phyloP scores from a whole-genome alignment of 2,329 filamentous ascomycete genomes.

The Cytospora piceicola region DNA sequence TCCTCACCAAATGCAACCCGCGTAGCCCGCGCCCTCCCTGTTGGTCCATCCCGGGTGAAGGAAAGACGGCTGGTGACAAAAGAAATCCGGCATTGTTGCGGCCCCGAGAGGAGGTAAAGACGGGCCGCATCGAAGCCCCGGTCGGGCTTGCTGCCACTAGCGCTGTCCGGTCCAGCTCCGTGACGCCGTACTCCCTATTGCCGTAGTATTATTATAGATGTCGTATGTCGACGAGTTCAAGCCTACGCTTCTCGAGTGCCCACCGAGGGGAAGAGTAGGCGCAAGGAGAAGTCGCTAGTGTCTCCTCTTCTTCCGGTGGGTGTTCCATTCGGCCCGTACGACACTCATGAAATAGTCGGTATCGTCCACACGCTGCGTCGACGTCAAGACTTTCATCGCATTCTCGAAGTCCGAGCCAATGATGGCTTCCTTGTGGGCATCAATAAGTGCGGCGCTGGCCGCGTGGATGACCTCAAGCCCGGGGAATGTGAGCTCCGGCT shows the following conservation, averaged over 20 bases:
- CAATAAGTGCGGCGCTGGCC: constrained; percentile 84
- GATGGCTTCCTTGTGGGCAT: constrained; percentile 85
- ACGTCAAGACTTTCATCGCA: constrained; percentile 94
- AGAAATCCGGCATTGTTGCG: constrained; percentile 5
- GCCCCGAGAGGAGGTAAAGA: not conserved
- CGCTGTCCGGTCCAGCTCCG: constrained; percentile 22
- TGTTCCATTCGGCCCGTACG: constrained; percentile 80
- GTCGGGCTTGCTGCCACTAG: constrained; percentile 15
- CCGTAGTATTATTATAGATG: not conserved
- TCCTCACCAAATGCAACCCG: constrained; percentile 25
- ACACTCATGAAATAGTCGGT: constrained; percentile 86
- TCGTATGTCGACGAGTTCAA: not conserved
- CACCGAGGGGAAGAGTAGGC: not conserved
- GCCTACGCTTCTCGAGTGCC: not conserved
- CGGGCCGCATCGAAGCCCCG: constrained; percentile 6
- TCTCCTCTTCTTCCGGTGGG: constrained; percentile 53
- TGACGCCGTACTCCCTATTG: constrained; percentile 16
- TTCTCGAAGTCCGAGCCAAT: constrained; percentile 96
- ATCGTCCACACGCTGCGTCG: constrained; percentile 91
- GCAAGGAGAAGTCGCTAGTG: constrained; percentile 13
- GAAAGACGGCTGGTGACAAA: constrained; percentile 19
- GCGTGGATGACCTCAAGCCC: constrained; percentile 90
- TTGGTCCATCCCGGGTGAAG: constrained; percentile 2
- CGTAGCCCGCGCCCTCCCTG: constrained; percentile 18
- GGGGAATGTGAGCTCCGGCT: constrained; percentile 18